Base-by-base conservation (phyloP, 1,139 yeast genomes). In the Meyerozyma smithsonii region DNA sequence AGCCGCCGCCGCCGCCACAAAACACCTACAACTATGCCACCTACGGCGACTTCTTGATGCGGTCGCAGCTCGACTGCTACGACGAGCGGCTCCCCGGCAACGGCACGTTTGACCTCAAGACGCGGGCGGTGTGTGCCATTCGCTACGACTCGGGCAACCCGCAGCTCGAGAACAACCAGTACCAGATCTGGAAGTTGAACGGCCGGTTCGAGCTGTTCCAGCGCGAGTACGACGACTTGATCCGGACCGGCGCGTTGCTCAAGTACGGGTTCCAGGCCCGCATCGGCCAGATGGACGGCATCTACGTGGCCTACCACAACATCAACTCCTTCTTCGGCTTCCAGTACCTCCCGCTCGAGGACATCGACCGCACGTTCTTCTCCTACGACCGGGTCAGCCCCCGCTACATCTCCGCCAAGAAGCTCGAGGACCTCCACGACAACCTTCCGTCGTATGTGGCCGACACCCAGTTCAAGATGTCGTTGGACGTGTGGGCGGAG, bases 231-330 rank as follows among this genome's bases (percentile, higher is more conserved):
- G 71, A 66, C 45, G 98, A 92, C 54, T 71, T 92, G 50, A 76
- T 84, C 11, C 66, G 86, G 42, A 77, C 92, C 1, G 75, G 74
- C 1, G 84, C 94, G 0, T 62, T 92, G 62, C 65, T 92, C 50
- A 92, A 92, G 59, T 92, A 90, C 55, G 75, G 87, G 10, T 70
- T 90, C 47, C 98, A 92, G 58, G 97, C 97, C 0, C 72, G 97
- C 46, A 85, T 92, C 36, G 98, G 98, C 1, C 81, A 85, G 51
- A 92, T 92, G 98, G 97, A 90, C 59, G 98, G 98, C 5, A 88
- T 92, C 4, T 89, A 86, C 50, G 71, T 92, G 18, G 96, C 96
- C 0, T 92, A 84, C 57, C 98, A 92, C 61, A 92, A 89, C 56
- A 74, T 89, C 40, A 73, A 78, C 33, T 69, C 81, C 35, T 77